A percentile compares a stretch with the other conserved stretches of the same genome.
Conservation (phyloP, 495 filamentous ascomycete genomes). For the Clohesyomyces aquaticus region DNA sequence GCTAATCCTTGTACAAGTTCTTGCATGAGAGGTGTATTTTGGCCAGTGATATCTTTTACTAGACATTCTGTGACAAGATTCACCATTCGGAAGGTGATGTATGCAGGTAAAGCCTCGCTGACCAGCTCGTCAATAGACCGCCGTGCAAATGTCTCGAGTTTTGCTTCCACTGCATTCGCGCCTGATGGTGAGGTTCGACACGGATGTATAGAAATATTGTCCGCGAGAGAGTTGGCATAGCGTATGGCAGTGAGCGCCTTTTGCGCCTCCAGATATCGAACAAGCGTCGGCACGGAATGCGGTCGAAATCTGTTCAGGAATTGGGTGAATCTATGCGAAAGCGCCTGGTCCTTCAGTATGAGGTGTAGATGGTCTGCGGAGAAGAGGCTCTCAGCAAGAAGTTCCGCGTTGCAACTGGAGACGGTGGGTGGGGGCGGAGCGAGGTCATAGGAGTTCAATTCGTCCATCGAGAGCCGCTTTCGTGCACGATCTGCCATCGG, state of each 20-base stretch:
- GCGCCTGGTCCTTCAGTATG: constrained; percentile 43
- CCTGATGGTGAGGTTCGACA: constrained; percentile 18
- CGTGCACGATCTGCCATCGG: not conserved
- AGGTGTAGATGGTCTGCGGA: constrained; percentile 45
- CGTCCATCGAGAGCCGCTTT: constrained; percentile 16
- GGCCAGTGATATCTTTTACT: constrained; percentile 48
- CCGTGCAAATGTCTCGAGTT: constrained; percentile 41
- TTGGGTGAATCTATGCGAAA: constrained; percentile 34
- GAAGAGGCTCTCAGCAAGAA: constrained; percentile 42
- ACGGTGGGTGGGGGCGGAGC: constrained; percentile 44
- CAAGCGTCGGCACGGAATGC: constrained; percentile 39
- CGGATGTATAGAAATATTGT: constrained; percentile 22
- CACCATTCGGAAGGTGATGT: constrained; percentile 45
- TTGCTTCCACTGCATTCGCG: constrained; percentile 39
- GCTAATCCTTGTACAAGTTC: constrained; percentile 47
- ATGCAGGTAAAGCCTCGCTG: constrained; percentile 44
- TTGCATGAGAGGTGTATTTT: constrained; percentile 45
- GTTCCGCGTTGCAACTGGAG: constrained; percentile 43
- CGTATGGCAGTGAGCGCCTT: constrained; percentile 46
- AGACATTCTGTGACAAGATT: constrained; percentile 46
- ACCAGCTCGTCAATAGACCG: constrained; percentile 43
- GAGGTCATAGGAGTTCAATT: constrained; percentile 43
- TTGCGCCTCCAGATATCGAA: constrained; percentile 43
- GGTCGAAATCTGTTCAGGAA: constrained; percentile 45
- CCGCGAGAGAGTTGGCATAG: constrained; percentile 47